These are phyloP conservation scores for Penicillium freii DNA, from an alignment of 2,329 filamentous ascomycete species.

Conservation along the genomic window DNA sequence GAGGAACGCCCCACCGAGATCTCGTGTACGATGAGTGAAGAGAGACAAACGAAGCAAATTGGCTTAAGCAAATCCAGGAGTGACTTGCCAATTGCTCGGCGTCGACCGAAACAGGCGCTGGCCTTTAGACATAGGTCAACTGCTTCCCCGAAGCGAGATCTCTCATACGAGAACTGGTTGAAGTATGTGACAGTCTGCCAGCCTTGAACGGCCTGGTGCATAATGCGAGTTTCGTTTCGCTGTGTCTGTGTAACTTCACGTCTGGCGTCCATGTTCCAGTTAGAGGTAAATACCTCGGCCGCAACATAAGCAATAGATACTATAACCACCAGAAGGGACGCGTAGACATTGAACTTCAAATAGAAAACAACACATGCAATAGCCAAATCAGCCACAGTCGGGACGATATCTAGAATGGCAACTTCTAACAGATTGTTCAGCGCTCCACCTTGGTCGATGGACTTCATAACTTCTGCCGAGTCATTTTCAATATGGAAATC, in stretches of 20 bases:
- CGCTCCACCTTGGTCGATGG: constrained; percentile 62
- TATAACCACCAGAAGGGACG: constrained; percentile 49
- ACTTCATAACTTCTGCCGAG: constrained; percentile 62
- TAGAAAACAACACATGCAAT: constrained; percentile 47
- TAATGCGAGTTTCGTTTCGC: constrained; percentile 51
- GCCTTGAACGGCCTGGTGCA: constrained; percentile 58
- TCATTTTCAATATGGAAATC: constrained; percentile 66
- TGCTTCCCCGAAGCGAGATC: constrained; percentile 43
- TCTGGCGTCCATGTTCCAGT: constrained; percentile 39
- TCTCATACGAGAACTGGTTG: constrained; percentile 56
- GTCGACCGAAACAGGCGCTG: background rate
- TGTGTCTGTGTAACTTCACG: constrained; percentile 41
- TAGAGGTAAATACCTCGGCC: constrained; percentile 42
- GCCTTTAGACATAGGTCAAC: constrained; percentile 1
- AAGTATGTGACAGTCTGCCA: constrained; percentile 60
- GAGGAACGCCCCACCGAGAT: constrained; percentile 49
- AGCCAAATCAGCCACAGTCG: constrained; percentile 53
- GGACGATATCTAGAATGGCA: constrained; percentile 57
- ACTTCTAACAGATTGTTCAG: constrained; percentile 60
- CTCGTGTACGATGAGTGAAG: constrained; percentile 53
- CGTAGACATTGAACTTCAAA: constrained; percentile 60
- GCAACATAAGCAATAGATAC: constrained; percentile 53
- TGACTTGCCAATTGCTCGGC: constrained; percentile 4
- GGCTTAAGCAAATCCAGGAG: constrained; percentile 44
- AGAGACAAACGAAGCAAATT: constrained; percentile 45